Percentiles rank a stretch among this genome's conserved stretches.
phyloP scores from a whole-genome alignment of 2,329 filamentous ascomycete species.

The Pestalotiopsis sp. region DNA sequence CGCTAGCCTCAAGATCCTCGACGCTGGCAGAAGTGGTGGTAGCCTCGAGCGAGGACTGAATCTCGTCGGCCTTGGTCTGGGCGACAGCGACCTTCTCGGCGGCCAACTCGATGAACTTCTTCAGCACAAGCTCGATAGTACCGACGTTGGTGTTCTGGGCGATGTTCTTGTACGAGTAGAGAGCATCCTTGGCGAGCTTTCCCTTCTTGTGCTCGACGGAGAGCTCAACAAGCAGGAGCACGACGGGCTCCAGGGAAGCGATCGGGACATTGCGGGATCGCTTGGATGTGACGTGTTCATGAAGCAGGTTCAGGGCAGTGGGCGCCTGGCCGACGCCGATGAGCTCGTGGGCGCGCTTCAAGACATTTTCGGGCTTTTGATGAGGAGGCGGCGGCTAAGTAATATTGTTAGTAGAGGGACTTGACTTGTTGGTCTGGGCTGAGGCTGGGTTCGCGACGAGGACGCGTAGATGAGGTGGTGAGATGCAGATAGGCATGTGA shows the following conservation, averaged over 20 bases:
- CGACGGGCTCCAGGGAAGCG: slow-evolving; percentile 93
- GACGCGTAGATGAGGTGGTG: not conserved
- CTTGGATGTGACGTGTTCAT: slow-evolving; percentile 99
- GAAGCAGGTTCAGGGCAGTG: slow-evolving; percentile 90
- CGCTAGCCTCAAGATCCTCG: slow-evolving; percentile 93
- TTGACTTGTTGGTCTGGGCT: not conserved
- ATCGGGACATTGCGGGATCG: slow-evolving; percentile 97
- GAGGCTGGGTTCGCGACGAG: not conserved
- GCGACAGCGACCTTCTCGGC: slow-evolving; percentile 95
- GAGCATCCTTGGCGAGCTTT: slow-evolving; percentile 96
- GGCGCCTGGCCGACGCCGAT: slow-evolving; percentile 94
- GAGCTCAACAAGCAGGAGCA: slow-evolving; percentile 95
- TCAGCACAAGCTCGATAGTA: slow-evolving; percentile 96
- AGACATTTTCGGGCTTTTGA: slow-evolving; percentile 98
- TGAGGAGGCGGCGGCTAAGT: slow-evolving; percentile 80
- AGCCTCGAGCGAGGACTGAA: slow-evolving; percentile 84
- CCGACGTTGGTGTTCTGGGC: slow-evolving; percentile 98
- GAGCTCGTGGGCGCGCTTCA: slow-evolving; percentile 97
- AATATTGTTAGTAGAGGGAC: not conserved
- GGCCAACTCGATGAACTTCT: slow-evolving; percentile 96
- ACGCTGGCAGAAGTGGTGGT: slow-evolving; percentile 72
- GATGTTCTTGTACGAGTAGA: slow-evolving; percentile 99
- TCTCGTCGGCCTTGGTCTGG: slow-evolving; percentile 93
- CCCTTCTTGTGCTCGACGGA: slow-evolving; percentile 98
- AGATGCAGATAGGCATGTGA: not conserved